Evolutionary conservation across 2,329 filamentous ascomycete species (phyloP).

Genomic region (Stagonosporopsis chrysanthemi): DNA sequence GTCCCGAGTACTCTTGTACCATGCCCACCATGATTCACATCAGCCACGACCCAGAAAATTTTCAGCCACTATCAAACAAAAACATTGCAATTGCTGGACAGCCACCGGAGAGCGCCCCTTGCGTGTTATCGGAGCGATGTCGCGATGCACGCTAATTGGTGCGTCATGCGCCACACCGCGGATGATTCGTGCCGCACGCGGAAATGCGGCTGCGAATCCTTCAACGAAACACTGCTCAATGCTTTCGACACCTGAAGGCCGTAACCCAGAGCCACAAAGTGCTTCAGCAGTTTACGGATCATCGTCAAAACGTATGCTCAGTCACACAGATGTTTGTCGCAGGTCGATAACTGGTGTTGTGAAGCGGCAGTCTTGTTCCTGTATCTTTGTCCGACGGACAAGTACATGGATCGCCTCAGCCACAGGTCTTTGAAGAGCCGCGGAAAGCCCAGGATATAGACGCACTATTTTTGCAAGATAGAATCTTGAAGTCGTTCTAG

Average conservation of each 20-base stretch:
- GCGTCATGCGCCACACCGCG: slow-evolving; percentile 13
- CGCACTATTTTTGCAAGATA: not conserved
- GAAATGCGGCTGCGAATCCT: slow-evolving; percentile 2
- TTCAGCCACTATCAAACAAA: slow-evolving; percentile 10
- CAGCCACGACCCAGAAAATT: slow-evolving; percentile 19
- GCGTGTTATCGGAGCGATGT: slow-evolving; percentile 11
- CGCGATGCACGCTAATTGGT: slow-evolving; percentile 22
- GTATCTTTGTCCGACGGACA: slow-evolving; percentile 5
- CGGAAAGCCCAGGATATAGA: slow-evolving; percentile 4
- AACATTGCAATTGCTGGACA: not conserved
- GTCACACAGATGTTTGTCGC: not conserved
- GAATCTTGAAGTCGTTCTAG: not conserved
- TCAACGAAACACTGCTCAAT: not conserved
- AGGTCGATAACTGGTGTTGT: not conserved
- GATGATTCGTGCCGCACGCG: slow-evolving; percentile 8
- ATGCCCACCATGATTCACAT: not conserved
- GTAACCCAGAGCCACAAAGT: not conserved
- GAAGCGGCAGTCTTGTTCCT: not conserved
- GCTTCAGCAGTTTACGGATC: not conserved
- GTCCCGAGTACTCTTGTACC: slow-evolving; percentile 8
- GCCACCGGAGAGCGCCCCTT: slow-evolving; percentile 7
- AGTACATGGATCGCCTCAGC: not conserved
- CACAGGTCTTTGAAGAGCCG: not conserved
- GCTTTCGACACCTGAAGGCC: not conserved
- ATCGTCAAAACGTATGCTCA: not conserved